phyloP scores from a whole-genome alignment of 176 grass and related monocot genomes.

The Typha latifolia region DNA sequence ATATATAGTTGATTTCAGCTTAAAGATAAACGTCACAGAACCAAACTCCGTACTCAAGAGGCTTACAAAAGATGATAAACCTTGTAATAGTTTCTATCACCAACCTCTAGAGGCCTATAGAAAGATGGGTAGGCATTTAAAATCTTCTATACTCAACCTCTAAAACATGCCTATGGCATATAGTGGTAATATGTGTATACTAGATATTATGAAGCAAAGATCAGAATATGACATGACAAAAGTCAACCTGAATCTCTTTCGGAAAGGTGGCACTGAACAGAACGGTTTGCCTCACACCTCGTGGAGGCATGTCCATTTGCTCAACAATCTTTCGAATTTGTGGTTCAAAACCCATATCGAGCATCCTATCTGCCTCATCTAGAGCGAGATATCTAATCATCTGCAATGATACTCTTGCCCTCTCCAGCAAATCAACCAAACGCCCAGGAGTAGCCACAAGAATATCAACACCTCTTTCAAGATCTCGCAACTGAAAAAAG shows the following conservation, averaged over 20 bases:
- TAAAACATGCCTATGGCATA: too few species aligned
- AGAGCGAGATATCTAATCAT: conserved; percentile 73
- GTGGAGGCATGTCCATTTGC: conserved; percentile 85
- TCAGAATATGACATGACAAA: too few species aligned
- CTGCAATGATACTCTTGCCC: conserved; percentile 82
- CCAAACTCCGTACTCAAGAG: too few species aligned
- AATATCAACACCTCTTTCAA: conserved; percentile 93
- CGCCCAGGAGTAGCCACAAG: conserved; percentile 96
- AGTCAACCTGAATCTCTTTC: conserved; percentile 42
- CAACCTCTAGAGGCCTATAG: too few species aligned
- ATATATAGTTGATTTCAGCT: too few species aligned
- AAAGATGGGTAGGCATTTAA: too few species aligned
- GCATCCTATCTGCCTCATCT: conserved; percentile 97
- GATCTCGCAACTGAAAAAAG: conserved; percentile 60
- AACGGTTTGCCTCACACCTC: conserved; percentile 82
- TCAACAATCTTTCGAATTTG: conserved; percentile 95
- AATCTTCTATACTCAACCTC: too few species aligned
- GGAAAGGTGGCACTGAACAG: conserved; percentile 97
- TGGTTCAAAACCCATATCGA: conserved; percentile 98
- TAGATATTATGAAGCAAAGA: too few species aligned
- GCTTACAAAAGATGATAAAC: too few species aligned
- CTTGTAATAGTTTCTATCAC: too few species aligned
- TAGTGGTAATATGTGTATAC: too few species aligned
- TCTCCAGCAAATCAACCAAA: conserved; percentile 84
- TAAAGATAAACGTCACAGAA: too few species aligned